Conservation (phyloP, 805 yeast genomes). For the Pichia occidentalis region DNA sequence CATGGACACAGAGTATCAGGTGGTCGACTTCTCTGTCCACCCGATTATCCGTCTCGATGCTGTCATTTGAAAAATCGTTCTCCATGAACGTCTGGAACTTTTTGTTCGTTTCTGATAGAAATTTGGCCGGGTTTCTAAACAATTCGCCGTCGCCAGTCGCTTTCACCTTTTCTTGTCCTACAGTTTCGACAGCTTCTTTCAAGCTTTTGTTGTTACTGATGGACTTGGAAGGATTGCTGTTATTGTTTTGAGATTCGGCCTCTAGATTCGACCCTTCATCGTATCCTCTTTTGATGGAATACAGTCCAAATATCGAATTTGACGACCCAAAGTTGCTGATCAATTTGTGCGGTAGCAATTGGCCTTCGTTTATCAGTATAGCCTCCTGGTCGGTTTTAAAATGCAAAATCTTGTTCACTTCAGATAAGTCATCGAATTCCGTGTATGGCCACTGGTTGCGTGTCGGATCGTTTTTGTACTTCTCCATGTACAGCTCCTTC, state of each 20-base stretch:
- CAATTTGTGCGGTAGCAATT: slow-evolving; percentile 23
- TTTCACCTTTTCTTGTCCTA: neutral
- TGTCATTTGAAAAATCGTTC: slow-evolving; percentile 43
- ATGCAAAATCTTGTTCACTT: slow-evolving; percentile 23
- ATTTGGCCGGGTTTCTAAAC: neutral
- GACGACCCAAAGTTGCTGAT: slow-evolving; percentile 24
- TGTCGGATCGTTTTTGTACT: neutral
- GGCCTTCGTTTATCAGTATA: slow-evolving; percentile 23
- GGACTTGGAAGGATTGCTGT: neutral
- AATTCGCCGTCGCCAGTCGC: neutral
- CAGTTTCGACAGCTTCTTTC: neutral
- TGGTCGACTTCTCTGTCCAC: slow-evolving; percentile 40
- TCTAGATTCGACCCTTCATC: slow-evolving; percentile 7
- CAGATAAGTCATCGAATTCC: slow-evolving; percentile 20
- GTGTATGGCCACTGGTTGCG: slow-evolving; percentile 24
- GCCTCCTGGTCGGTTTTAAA: slow-evolving; percentile 23
- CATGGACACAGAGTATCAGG: slow-evolving; percentile 84
- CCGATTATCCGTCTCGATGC: slow-evolving; percentile 34
- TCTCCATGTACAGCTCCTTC: slow-evolving; percentile 22
- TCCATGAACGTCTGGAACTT: slow-evolving; percentile 42
- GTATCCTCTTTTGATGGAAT: slow-evolving; percentile 46
- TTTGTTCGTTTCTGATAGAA: slow-evolving; percentile 20
- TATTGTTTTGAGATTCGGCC: slow-evolving; percentile 11
- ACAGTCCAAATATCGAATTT: slow-evolving; percentile 38
- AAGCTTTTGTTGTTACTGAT: neutral